phyloP scores from a whole-genome alignment of 345 rosid species.

The Brassica incana region DNA sequence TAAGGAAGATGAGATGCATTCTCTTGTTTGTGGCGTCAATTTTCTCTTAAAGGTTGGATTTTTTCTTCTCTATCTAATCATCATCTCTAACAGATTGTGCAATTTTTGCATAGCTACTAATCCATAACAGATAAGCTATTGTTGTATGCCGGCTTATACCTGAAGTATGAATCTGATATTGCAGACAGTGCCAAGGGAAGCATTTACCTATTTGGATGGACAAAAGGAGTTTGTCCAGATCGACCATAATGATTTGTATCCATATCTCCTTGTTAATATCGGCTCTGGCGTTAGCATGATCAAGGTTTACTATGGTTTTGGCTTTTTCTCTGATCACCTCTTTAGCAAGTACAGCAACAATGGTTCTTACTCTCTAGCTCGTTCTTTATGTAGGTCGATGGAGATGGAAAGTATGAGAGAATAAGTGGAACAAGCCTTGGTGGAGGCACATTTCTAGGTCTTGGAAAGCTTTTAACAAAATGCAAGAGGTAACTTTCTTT shows the following conservation, averaged over 20 bases:
- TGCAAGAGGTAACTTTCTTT: constrained; percentile 59
- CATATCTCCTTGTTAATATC: constrained; percentile 86
- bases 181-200: constrained; percentile 79
- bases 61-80: constrained; percentile 1
- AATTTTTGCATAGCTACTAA: neutral
- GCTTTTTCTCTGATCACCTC: neutral
- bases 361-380: constrained; percentile 7
- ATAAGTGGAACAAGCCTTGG: constrained; percentile 92
- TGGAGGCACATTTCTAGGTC: constrained; percentile 87
- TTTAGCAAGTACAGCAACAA: neutral
- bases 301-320: constrained; percentile 53
- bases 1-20: constrained; percentile 95
- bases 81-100: neutral
- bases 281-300: constrained; percentile 98
- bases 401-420: constrained; percentile 76
- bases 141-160: constrained; percentile 1
- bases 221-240: constrained; percentile 70
- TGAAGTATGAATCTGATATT: constrained; percentile 22
- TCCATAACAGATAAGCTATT: neutral
- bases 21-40: constrained; percentile 90
- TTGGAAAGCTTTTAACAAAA: constrained; percentile 81
- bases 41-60: constrained; percentile 83
- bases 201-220: constrained; percentile 69
- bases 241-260: constrained; percentile 72
- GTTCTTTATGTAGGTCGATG: constrained; percentile 62